Evolutionary conservation across 129 eudicot species (phyloP).

Genomic region (Pseudognaphalium luteoalbum): DNA sequence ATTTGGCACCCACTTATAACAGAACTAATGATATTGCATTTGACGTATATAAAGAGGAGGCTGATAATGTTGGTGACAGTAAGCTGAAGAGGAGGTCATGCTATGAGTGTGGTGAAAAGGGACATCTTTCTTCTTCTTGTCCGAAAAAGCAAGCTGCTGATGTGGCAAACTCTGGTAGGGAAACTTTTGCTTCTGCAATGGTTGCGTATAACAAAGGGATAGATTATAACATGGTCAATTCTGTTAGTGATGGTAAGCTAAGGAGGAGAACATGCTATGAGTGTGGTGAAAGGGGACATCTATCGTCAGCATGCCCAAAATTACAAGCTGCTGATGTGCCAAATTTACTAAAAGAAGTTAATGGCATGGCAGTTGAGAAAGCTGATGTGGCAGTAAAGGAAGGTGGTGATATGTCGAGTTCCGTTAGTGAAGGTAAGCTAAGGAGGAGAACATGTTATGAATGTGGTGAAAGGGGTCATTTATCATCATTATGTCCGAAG

Average conservation of each 20-base stretch:
- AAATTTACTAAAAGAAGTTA: conserved; percentile 7
- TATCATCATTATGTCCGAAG: conserved; percentile 38
- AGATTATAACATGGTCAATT: conserved; percentile 16
- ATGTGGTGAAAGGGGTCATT: conserved; percentile 61
- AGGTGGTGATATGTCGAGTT: conserved; percentile 7
- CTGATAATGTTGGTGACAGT: conserved; percentile 33
- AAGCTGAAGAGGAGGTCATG: conserved; percentile 60
- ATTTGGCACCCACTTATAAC: conserved; percentile 6
- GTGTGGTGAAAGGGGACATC: conserved; percentile 72
- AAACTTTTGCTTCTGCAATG: not conserved
- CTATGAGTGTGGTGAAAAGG: conserved; percentile 67
- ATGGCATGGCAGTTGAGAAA: conserved; percentile 16
- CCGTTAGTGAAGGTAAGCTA: conserved; percentile 46
- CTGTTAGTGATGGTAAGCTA: conserved; percentile 42
- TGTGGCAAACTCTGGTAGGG: conserved; percentile 7
- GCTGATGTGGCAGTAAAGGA: conserved; percentile 22
- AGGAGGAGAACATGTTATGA: conserved; percentile 55
- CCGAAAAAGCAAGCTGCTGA: conserved; percentile 38
- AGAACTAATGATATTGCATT: conserved; percentile 8
- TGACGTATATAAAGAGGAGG: conserved; percentile 21
- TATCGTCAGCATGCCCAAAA: conserved; percentile 63
- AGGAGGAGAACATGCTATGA: conserved; percentile 55
- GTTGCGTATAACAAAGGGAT: conserved; percentile 1
- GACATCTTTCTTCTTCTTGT: conserved; percentile 72
- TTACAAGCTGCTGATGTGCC: conserved; percentile 42